A percentile compares a stretch with the other conserved stretches of the same genome.
Evolutionary conservation across 139 green algal species (phyloP).

Genomic region (Axilococcus clingmanii): DNA sequence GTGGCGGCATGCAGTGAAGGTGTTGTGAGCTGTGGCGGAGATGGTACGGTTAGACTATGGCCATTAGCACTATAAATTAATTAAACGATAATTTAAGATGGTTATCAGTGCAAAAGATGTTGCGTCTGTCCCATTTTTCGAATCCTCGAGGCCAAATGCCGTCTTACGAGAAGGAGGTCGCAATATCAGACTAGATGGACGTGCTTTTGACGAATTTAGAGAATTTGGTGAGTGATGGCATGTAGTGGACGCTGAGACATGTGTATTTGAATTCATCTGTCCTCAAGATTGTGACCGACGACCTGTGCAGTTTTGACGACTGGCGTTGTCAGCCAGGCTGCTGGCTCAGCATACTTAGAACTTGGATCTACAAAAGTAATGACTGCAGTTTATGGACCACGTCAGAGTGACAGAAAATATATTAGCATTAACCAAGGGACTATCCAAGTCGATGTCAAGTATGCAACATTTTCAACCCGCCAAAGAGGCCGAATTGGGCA

Average conservation of each 20-base stretch:
- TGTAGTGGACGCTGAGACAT: not conserved
- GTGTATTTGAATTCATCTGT: not conserved
- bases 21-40: conserved; percentile 42
- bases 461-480: conserved; percentile 44
- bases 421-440: conserved; percentile 47
- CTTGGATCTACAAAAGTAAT: conserved; percentile 66
- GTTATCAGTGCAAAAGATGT: not conserved
- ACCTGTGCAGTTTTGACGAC: conserved; percentile 48
- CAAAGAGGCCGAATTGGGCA: conserved; percentile 6
- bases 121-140: no score
- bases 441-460: conserved; percentile 54
- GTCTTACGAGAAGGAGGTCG: not conserved
- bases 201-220: conserved; percentile 42
- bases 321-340: conserved; percentile 49
- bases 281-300: not conserved
- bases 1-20: conserved; percentile 34
- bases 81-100: not conserved
- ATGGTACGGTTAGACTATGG: conserved; percentile 46
- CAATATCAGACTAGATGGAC: conserved; percentile 27
- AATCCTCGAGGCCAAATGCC: no score
- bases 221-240: conserved; percentile 31
- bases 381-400: conserved; percentile 63
- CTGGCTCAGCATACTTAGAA: conserved; percentile 67
- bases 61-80: not conserved
- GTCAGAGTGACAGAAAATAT: conserved; percentile 41